Base-by-base conservation (phyloP, 768 basidiomycete genomes). In the Xerocomus spinulosus region DNA sequence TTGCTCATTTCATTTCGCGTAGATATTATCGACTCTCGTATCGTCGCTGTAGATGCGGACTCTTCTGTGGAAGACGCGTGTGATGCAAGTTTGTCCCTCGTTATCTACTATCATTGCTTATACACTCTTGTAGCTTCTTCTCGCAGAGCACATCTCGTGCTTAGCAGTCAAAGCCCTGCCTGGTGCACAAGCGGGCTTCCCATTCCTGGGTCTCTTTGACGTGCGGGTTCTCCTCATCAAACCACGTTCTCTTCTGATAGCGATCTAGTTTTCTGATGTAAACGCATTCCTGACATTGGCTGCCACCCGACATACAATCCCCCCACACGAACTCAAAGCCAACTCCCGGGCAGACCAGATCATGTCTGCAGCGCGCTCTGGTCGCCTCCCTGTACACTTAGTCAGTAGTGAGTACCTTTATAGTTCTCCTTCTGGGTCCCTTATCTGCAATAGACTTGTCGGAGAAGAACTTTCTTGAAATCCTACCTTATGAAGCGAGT, bases 281-380 rank as follows among this genome's bases (percentile, higher is more conserved):
- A 92, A 92, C 60, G 86, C 89, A n/a, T 92, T 91, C 60, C 67
- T 92, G 50, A 87, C 86, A 3, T 71, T 92, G 38, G 89, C 89
- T 9, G 87, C 89, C 7, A 90, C 86, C 4, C 71, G 82, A 37
- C 87, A 90, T 59, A 85, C 82, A 3, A 73, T 85, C 33, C 65
- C 70, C 20, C 73, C 76, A 0, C 82, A 83, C n/a, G 78, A 83
- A 41, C 62, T 85, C 15, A 73, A 73, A 26, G 79, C 75, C 5
- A 77, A 82, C 52, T 67, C 78, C 1, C 79, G 83, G 3, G 74
- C 81, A 20, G 75, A 81, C 50, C 77, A 83, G 47, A 91, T 92
- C 47, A 73, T 90, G 25, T 72, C 75, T 29, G 88, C 88, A 10
- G 89, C 89, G 2, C 79, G 78, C 53, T 77, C 83, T 29, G 89